phyloP scores from a whole-genome alignment of 495 filamentous ascomycete genomes.

The Aspergillus panamensis region DNA sequence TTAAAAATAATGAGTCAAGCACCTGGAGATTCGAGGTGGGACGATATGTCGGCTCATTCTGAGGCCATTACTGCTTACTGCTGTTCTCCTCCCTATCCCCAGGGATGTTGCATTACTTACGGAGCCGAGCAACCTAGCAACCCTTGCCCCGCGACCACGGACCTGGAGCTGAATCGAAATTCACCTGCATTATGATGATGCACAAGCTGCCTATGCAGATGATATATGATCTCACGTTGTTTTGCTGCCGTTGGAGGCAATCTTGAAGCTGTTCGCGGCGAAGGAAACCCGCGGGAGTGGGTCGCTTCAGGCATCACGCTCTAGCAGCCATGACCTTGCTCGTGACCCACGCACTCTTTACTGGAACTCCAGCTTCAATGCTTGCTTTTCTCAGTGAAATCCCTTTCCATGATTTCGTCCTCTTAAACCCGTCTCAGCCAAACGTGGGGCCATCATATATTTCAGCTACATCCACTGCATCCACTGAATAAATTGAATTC shows the following conservation, averaged over 20 bases:
- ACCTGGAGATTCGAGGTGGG: background rate
- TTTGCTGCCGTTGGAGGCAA: too few relatives aligned
- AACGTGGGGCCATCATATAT: background rate
- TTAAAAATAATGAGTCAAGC: background rate
- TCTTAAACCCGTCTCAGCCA: background rate
- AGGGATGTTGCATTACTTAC: background rate
- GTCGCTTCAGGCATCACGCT: too few relatives aligned
- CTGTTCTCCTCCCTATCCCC: background rate
- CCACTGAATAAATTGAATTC: too few relatives aligned
- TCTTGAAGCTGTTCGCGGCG: too few relatives aligned
- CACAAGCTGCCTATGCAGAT: too few relatives aligned
- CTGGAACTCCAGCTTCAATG: background rate
- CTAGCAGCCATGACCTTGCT: background rate
- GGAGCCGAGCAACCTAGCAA: too few relatives aligned
- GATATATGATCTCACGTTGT: too few relatives aligned
- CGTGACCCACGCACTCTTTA: background rate
- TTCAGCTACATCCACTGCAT: too few relatives aligned
- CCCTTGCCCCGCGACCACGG: too few relatives aligned
- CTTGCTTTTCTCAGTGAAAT: background rate
- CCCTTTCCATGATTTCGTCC: background rate
- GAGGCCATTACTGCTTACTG: background rate
- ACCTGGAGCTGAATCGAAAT: too few relatives aligned
- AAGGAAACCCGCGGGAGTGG: too few relatives aligned
- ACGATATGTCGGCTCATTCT: background rate
- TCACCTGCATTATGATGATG: too few relatives aligned